Percentiles rank a stretch among this genome's conserved stretches.
These are phyloP conservation scores for Telfairia occidentalis DNA, from an alignment of 331 rosid species.

Conservation along the genomic window DNA sequence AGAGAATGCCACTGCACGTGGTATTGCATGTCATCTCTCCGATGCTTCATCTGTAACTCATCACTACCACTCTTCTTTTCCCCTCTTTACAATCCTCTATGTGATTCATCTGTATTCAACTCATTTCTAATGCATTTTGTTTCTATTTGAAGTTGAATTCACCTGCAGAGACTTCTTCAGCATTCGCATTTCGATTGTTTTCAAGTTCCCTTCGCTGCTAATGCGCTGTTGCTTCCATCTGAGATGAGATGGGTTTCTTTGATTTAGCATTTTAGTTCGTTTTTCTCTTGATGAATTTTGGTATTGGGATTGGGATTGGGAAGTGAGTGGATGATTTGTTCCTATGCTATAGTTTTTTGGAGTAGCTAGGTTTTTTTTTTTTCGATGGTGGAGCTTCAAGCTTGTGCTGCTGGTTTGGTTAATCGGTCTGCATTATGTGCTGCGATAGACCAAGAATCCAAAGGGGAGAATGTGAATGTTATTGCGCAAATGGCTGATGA, in stretches of 20 bases:
- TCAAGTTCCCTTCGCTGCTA: background rate
- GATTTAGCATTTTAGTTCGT: background rate
- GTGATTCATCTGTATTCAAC: background rate
- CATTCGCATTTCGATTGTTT: background rate
- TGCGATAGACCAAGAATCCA: slow-evolving; percentile 46
- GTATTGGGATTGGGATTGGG: background rate
- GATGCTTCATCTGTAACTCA: background rate
- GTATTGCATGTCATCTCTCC: background rate
- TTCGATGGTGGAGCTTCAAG: slow-evolving; percentile 54
- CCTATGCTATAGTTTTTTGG: background rate
- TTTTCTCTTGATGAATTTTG: background rate
- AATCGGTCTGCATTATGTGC: slow-evolving; percentile 42
- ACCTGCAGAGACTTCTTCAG: background rate
- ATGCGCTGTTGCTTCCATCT: background rate
- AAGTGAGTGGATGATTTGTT: background rate
- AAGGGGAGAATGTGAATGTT: slow-evolving; percentile 30
- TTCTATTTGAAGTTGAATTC: background rate
- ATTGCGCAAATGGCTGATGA: slow-evolving; percentile 51
- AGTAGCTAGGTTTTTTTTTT: background rate
- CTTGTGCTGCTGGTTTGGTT: slow-evolving; percentile 41
- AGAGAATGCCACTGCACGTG: background rate
- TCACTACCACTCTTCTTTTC: background rate
- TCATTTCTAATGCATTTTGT: background rate
- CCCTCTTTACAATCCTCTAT: background rate
- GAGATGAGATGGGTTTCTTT: slow-evolving; percentile 9